A percentile compares a stretch with the other conserved stretches of the same genome.
Conservation (phyloP, 1,139 yeast genomes). For the Geotrichum aggregatum region DNA sequence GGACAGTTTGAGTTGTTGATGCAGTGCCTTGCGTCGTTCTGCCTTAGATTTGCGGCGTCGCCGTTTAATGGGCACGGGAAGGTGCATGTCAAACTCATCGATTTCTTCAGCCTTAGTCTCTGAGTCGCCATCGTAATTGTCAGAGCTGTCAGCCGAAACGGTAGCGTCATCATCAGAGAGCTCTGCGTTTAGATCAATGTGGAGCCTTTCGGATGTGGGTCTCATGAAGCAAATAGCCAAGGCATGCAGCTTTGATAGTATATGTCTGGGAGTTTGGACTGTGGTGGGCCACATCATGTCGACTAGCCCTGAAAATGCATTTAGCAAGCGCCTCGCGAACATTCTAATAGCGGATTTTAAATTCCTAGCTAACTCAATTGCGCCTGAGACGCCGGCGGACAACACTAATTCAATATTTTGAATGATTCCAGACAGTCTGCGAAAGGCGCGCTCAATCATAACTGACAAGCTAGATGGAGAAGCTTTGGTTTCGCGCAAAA, state of each 20-base stretch:
- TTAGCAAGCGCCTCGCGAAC: no score
- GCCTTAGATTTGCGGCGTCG: not conserved
- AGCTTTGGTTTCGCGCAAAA: not conserved
- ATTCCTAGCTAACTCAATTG: not conserved
- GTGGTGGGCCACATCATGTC: no score
- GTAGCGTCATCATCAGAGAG: not conserved
- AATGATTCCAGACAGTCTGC: not conserved
- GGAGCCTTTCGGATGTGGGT: not conserved
- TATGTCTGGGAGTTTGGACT: no score
- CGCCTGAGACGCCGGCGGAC: not conserved
- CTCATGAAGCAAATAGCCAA: not conserved
- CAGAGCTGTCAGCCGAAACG: not conserved
- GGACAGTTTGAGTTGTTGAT: conserved; percentile 12
- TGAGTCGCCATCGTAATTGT: conserved; percentile 1
- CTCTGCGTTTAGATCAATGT: not conserved
- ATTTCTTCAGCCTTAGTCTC: not conserved
- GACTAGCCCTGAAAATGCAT: no score
- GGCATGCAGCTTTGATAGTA: not conserved
- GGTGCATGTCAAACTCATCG: not conserved
- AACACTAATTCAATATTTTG: not conserved
- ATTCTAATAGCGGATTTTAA: no score
- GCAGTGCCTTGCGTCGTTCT: conserved; percentile 1
- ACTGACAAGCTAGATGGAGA: not conserved
- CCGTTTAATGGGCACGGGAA: not conserved
- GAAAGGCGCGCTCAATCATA: not conserved